Evolutionary conservation across 306 rosid genomes (phyloP).

Genomic region (Purshia tridentata): DNA sequence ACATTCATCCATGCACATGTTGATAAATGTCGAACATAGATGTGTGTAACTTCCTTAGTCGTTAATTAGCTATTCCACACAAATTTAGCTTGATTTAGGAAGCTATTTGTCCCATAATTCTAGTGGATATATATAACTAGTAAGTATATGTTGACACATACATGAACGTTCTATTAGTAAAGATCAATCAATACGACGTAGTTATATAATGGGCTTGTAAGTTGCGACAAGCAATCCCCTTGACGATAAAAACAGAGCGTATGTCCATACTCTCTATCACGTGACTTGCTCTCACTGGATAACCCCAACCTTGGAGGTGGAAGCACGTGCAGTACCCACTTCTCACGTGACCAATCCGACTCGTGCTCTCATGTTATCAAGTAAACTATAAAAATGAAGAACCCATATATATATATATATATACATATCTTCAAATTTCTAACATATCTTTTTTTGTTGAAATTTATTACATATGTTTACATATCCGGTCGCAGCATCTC

Average conservation of each 20-base stretch:
- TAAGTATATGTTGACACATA: neutral
- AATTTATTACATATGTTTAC: slow-evolving; percentile 10
- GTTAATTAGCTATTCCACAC: too few species aligned
- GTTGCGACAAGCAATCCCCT: neutral
- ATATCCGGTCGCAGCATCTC: slow-evolving; percentile 24
- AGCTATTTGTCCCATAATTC: too few species aligned
- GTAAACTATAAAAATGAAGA: neutral
- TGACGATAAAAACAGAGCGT: neutral
- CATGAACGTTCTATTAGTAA: neutral
- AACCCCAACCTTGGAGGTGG: too few species aligned
- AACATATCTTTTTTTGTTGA: neutral
- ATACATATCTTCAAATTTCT: neutral
- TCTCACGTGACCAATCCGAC: slow-evolving; percentile 52
- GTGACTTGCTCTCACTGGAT: neutral
- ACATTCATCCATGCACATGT: too few species aligned
- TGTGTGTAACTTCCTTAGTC: too few species aligned
- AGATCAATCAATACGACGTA: too few species aligned
- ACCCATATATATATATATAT: neutral
- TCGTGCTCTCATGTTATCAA: slow-evolving; percentile 54
- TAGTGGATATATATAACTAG: too few species aligned
- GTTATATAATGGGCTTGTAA: neutral
- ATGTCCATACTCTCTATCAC: neutral
- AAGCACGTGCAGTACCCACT: slow-evolving; percentile 23
- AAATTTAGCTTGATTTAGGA: too few species aligned
- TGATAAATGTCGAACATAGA: too few species aligned